These are phyloP conservation scores for Beta corolliflora DNA, from an alignment of 179 eudicot genomes.

Conservation along the genomic window DNA sequence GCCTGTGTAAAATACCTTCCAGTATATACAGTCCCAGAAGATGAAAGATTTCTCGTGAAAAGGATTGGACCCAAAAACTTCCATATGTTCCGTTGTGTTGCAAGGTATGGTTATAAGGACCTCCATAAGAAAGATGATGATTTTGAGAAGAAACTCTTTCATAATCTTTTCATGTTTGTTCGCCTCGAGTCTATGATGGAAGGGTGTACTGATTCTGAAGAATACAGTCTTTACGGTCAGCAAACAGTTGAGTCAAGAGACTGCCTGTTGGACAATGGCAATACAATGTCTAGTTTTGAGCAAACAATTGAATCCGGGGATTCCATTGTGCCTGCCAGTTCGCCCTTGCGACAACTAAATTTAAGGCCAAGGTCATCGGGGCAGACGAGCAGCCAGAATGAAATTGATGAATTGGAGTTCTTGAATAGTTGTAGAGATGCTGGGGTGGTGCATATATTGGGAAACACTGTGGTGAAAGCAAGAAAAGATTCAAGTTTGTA, in stretches of 20 bases:
- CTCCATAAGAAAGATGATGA: slow-evolving; percentile 90
- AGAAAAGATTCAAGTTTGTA: slow-evolving; percentile 62
- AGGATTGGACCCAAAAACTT: slow-evolving; percentile 93
- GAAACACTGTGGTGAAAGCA: slow-evolving; percentile 87
- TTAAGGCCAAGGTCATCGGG: slow-evolving; percentile 45
- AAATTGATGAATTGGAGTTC: slow-evolving; percentile 76
- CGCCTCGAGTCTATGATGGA: slow-evolving; percentile 97
- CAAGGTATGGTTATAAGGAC: slow-evolving; percentile 93
- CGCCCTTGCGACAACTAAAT: slow-evolving; percentile 36
- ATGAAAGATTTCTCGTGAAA: slow-evolving; percentile 86
- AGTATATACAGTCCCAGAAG: slow-evolving; percentile 89
- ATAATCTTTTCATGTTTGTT: slow-evolving; percentile 76
- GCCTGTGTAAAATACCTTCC: slow-evolving; percentile 97
- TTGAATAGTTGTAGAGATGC: slow-evolving; percentile 75
- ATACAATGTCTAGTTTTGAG: slow-evolving; percentile 34
- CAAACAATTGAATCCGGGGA: slow-evolving; percentile 32
- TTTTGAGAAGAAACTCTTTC: slow-evolving; percentile 84
- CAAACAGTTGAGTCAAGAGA: slow-evolving; percentile 58
- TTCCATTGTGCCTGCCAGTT: slow-evolving; percentile 45
- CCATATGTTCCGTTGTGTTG: slow-evolving; percentile 98
- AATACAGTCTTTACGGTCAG: slow-evolving; percentile 78
- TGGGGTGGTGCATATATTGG: slow-evolving; percentile 94
- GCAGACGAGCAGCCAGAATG: slow-evolving; percentile 55
- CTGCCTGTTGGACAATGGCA: slow-evolving; percentile 29
- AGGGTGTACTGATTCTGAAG: slow-evolving; percentile 90